These are phyloP conservation scores for Heracleum sosnowskyi DNA, from an alignment of 129 eudicot genomes.

Conservation along the genomic window DNA sequence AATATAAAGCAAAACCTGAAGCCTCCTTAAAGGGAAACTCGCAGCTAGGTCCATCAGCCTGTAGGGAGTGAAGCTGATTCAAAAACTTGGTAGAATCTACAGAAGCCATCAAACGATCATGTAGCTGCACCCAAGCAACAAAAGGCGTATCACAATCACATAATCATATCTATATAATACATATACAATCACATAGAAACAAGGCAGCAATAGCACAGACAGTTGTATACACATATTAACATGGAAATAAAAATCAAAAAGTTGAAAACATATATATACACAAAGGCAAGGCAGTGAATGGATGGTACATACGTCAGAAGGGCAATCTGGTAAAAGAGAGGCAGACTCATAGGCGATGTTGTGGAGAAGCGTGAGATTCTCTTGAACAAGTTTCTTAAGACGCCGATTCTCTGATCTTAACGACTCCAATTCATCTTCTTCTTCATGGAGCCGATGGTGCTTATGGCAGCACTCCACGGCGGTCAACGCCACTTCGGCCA, in stretches of 20 bases:
- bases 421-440: conserved; percentile 26
- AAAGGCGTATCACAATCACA: neutral
- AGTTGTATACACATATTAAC: too few relatives aligned
- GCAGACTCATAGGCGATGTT: conserved; percentile 54
- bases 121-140: conserved; percentile 40
- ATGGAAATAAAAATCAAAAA: too few relatives aligned
- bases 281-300: too few relatives aligned
- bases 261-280: too few relatives aligned
- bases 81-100: conserved; percentile 63
- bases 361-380: conserved; percentile 62
- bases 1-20: conserved; percentile 24
- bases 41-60: conserved; percentile 25
- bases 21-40: conserved; percentile 37
- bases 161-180: too few relatives aligned
- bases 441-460: conserved; percentile 27
- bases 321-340: conserved; percentile 54
- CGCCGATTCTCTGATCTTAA: conserved; percentile 64
- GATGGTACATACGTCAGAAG: conserved; percentile 56
- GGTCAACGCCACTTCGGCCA: conserved; percentile 75
- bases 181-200: too few relatives aligned
- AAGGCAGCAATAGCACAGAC: too few relatives aligned
- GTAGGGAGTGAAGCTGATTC: conserved; percentile 43
- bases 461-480: conserved; percentile 66
- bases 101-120: conserved; percentile 49
- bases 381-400: conserved; percentile 51